These are phyloP conservation scores for Tolypocladium ophioglossoides DNA, from an alignment of 2,329 filamentous ascomycete genomes.

Conservation along the genomic window DNA sequence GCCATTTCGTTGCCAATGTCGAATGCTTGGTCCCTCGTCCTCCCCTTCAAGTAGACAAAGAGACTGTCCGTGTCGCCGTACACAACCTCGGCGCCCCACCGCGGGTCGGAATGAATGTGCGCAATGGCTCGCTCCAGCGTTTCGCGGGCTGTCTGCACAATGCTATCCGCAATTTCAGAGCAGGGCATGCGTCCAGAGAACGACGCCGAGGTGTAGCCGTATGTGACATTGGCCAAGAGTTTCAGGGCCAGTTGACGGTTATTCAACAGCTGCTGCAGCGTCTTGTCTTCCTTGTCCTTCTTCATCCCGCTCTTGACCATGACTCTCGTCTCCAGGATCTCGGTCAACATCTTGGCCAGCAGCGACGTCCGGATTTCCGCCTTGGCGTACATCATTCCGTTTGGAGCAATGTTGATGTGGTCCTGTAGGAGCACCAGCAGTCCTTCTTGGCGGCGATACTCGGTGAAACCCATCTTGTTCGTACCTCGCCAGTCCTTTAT, in stretches of 20 bases:
- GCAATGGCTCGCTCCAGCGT: constrained; percentile 91
- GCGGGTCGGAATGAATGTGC: constrained; percentile 75
- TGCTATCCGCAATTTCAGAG: constrained; percentile 94
- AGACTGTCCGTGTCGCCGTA: constrained; percentile 97
- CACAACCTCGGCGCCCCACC: constrained; percentile 92
- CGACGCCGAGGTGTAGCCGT: constrained; percentile 92
- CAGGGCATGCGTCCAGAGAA: constrained; percentile 98
- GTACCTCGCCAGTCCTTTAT: constrained; percentile 79
- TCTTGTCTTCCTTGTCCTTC: constrained; percentile 76
- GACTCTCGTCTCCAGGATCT: constrained; percentile 89
- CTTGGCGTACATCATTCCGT: constrained; percentile 93
- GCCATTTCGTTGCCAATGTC: constrained; percentile 88
- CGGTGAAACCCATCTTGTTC: constrained; percentile 89
- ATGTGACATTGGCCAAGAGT: constrained; percentile 96
- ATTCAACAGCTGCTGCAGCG: constrained; percentile 77
- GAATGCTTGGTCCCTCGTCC: constrained; percentile 82
- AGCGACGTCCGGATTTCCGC: constrained; percentile 78
- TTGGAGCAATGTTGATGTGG: constrained; percentile 84
- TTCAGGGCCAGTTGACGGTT: constrained; percentile 92
- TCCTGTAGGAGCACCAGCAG: constrained; percentile 71
- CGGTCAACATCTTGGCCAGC: constrained; percentile 89
- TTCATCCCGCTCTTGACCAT: constrained; percentile 99
- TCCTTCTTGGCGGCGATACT: constrained; percentile 68
- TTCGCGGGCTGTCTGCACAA: constrained; percentile 91
- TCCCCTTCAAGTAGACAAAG: constrained; percentile 81